Percentiles rank a stretch among this genome's conserved stretches.
Evolutionary conservation across 2,329 filamentous ascomycete species (phyloP).

Genomic region (Arthroderma sp.): DNA sequence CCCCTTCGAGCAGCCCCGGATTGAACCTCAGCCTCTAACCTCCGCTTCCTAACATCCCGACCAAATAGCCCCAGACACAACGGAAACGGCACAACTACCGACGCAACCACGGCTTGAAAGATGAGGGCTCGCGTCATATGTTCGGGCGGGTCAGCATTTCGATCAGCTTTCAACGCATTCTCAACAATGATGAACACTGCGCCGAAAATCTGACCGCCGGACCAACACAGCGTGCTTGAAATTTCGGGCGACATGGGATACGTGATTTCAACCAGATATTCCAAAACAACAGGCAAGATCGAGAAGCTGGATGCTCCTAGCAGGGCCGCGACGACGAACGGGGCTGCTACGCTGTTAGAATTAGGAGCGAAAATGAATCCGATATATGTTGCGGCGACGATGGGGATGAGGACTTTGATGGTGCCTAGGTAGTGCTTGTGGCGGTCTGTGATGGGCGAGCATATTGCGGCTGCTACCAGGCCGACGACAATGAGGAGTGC

Average conservation of each 20-base stretch:
- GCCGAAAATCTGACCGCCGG: slow-evolving; percentile 71
- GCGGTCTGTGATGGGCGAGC: slow-evolving; percentile 70
- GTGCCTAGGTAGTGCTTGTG: slow-evolving; percentile 65
- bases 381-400: slow-evolving; percentile 62
- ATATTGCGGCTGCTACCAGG: slow-evolving; percentile 60
- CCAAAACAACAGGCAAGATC: slow-evolving; percentile 70
- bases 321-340: slow-evolving; percentile 61
- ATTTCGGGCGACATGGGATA: slow-evolving; percentile 80
- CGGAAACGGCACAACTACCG: slow-evolving; percentile 53
- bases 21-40: slow-evolving; percentile 27
- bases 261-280: slow-evolving; percentile 75
- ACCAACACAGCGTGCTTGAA: slow-evolving; percentile 72
- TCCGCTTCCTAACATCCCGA: slow-evolving; percentile 24
- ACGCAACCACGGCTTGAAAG: slow-evolving; percentile 61
- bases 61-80: slow-evolving; percentile 60
- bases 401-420: slow-evolving; percentile 60
- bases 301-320: slow-evolving; percentile 70
- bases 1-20: too few relatives aligned
- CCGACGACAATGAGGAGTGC: slow-evolving; percentile 82
- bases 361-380: slow-evolving; percentile 72
- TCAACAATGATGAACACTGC: slow-evolving; percentile 73
- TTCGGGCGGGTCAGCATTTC: slow-evolving; percentile 42
- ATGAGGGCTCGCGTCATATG: slow-evolving; percentile 66
- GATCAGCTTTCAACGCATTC: slow-evolving; percentile 50
- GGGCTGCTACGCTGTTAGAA: slow-evolving; percentile 33